These are phyloP conservation scores for Torulaspora delbrueckii DNA, from an alignment of 805 yeast species.

Conservation along the genomic window DNA sequence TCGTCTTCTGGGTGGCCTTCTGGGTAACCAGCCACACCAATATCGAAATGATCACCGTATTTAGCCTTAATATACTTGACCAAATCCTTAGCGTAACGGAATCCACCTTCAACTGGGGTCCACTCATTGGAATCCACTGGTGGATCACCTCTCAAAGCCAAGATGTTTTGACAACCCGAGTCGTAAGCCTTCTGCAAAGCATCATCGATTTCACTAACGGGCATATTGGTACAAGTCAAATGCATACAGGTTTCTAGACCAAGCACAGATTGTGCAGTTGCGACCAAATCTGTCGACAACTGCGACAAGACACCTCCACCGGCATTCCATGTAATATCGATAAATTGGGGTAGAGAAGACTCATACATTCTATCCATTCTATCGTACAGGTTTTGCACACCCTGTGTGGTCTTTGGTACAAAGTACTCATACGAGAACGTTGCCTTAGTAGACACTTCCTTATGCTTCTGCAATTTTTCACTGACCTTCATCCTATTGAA, in stretches of 20 bases:
- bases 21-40: constrained; percentile 97
- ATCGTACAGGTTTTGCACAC: constrained; percentile 92
- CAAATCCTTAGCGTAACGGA: constrained; percentile 82
- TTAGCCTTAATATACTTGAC: constrained; percentile 65
- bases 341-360: constrained; percentile 73
- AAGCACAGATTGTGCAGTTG: constrained; percentile 81
- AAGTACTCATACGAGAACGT: constrained; percentile 96
- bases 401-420: constrained; percentile 95
- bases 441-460: constrained; percentile 39
- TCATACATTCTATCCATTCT: constrained; percentile 97
- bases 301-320: constrained; percentile 78
- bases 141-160: constrained; percentile 95
- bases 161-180: constrained; percentile 91
- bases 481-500: constrained; percentile 36
- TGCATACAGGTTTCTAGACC: constrained; percentile 98
- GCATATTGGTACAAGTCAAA: constrained; percentile 94
- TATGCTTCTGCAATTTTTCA: constrained; percentile 36
- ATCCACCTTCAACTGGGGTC: constrained; percentile 63
- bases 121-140: constrained; percentile 49
- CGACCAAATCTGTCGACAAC: constrained; percentile 85
- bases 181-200: constrained; percentile 81
- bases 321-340: constrained; percentile 98
- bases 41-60: constrained; percentile 85
- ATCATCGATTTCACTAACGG: constrained; percentile 67
- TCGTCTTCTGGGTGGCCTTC: constrained; percentile 94